A percentile compares a stretch with the other conserved stretches of the same genome.
Conservation (phyloP, 2,329 filamentous ascomycete species). For the Triangularia setosa region DNA sequence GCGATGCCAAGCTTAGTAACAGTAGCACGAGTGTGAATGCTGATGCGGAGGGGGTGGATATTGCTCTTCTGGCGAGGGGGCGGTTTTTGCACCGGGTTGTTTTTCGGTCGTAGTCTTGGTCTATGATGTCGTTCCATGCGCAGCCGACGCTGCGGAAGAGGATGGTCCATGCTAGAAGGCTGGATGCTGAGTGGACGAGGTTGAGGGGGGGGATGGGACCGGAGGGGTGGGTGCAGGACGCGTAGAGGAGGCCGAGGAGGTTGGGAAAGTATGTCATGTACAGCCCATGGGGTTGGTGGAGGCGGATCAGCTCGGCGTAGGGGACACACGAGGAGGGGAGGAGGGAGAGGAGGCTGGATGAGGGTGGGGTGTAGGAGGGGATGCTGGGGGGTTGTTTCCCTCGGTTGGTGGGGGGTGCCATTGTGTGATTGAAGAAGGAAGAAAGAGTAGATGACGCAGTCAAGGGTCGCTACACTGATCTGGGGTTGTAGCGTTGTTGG, state of each 20-base stretch:
- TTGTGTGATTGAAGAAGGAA: too few species aligned
- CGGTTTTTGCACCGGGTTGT: constrained; percentile 48
- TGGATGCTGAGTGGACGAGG: constrained; percentile 37
- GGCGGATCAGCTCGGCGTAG: constrained; percentile 50
- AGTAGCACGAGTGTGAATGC: constrained; percentile 37
- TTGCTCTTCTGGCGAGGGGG: constrained; percentile 48
- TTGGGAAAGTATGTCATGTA: constrained; percentile 41
- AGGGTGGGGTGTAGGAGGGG: constrained; percentile 1
- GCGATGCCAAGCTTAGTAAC: neutral
- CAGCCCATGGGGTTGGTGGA: constrained; percentile 38
- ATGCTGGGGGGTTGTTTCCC: neutral
- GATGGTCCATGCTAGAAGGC: constrained; percentile 38
- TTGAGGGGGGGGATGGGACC: neutral
- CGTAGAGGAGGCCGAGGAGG: constrained; percentile 13
- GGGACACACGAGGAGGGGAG: constrained; percentile 49
- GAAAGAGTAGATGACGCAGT: too few species aligned
- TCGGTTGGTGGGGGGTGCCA: neutral
- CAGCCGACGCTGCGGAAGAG: constrained; percentile 50
- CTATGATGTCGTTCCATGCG: constrained; percentile 54
- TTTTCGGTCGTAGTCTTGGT: constrained; percentile 50
- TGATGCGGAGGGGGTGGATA: constrained; percentile 40
- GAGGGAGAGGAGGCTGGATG: constrained; percentile 1
- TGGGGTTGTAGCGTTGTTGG: too few species aligned
- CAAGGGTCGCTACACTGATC: too few species aligned
- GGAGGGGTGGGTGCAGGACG: neutral